A percentile compares a stretch with the other conserved stretches of the same genome.
phyloP scores from a whole-genome alignment of 768 basidiomycete species.

The Macrolepiota dolichaula region DNA sequence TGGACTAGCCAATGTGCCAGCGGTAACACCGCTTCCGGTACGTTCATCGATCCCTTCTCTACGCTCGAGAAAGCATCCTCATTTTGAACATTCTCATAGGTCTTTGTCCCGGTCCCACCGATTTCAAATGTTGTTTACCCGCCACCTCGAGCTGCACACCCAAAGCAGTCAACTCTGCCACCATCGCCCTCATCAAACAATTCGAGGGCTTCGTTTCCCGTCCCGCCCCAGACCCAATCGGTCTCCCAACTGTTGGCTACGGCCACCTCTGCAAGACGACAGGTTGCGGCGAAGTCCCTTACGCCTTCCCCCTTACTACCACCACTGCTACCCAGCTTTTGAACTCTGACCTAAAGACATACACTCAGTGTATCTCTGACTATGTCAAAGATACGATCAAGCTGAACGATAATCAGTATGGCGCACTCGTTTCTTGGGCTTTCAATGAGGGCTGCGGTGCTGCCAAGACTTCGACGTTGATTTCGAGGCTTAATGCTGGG shows the following conservation, averaged over 20 bases:
- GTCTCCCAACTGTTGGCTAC: constrained; percentile 33
- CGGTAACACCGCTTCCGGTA: constrained; percentile 22
- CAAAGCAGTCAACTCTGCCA: constrained; percentile 25
- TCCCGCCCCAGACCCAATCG: constrained; percentile 32
- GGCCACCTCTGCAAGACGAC: constrained; percentile 29
- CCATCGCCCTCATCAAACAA: constrained; percentile 25
- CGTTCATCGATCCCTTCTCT: neutral
- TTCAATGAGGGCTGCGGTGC: constrained; percentile 29
- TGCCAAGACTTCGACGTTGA: constrained; percentile 22
- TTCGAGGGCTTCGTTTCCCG: constrained; percentile 33
- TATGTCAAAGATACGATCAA: constrained; percentile 19
- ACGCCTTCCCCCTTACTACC: constrained; percentile 29
- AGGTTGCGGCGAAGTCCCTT: constrained; percentile 30
- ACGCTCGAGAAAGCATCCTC: neutral
- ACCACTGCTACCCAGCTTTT: constrained; percentile 26
- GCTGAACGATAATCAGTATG: constrained; percentile 31
- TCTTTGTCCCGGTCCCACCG: constrained; percentile 24
- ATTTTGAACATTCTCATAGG: constrained; percentile 13
- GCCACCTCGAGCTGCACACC: constrained; percentile 12
- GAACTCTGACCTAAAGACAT: constrained; percentile 20
- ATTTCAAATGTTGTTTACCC: constrained; percentile 25
- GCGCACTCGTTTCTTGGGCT: constrained; percentile 27
- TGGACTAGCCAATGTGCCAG: constrained; percentile 20
- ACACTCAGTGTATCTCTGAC: constrained; percentile 21
- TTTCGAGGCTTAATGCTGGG: constrained; percentile 26